Base-by-base conservation (phyloP, 306 rosid genomes). In the Arachis hypogaea region DNA sequence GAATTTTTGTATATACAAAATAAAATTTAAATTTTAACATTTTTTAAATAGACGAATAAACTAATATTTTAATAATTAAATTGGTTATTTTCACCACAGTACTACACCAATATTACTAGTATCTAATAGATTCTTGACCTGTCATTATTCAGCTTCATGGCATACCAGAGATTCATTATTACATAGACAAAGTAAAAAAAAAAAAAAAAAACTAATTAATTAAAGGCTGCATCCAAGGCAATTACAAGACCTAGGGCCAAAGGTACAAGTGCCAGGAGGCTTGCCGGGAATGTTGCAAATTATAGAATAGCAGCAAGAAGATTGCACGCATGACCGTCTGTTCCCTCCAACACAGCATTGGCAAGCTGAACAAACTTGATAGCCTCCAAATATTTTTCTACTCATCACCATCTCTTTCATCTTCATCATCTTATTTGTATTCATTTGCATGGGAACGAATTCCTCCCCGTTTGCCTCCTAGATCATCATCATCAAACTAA, bases 201-300 rank as follows among this genome's bases (percentile, higher is more conserved):
- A 7, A 10, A 63, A 41, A 12, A 18, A 40, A 49, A 88, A 72
- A 77, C 63, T 49, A 74, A 68, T 42, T 7, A 50, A n/a, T 8
- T 69, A 89, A 79, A 73, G 74, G 75, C 82, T 85, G 82, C 98
- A 92, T 62, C 86, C 89, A 82, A 89, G 82, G 90, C 98, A 92
- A 83, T 92, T 92, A 85, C 98, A 93, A 52, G 97, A 81, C 85
- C 73, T 93, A 65, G 98, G 98, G 22, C 91, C 86, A 86, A 93
- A 89, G 70, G 98, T 89, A 81, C 98, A 92, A 74, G 86, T 88
- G 55, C 98, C 98, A 82, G 88, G 89, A 44, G 98, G 98, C 80
- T 83, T 85, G 77, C 88, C 85, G 36, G 96, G 98, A 73, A 89
- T 90, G 88, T 89, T 89, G 83, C 98, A 92, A 82, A 86, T 92